Evolutionary conservation across 2,329 filamentous ascomycete species (phyloP).

Genomic region (Neonectria hederae): DNA sequence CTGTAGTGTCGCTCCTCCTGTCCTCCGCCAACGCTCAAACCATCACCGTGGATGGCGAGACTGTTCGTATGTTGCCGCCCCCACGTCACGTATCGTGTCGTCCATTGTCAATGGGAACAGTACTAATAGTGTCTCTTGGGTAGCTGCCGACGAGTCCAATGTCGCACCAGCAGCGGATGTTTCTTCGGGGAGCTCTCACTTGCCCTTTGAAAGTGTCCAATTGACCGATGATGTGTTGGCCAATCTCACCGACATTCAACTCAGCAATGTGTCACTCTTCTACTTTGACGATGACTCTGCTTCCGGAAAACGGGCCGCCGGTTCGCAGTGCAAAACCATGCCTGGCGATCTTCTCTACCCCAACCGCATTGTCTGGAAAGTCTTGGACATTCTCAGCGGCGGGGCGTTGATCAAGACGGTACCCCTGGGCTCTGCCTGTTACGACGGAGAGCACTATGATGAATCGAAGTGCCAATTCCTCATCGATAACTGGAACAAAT

Average conservation of each 20-base stretch:
- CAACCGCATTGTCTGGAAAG: slow-evolving; percentile 37
- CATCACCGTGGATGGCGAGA: slow-evolving; percentile 31
- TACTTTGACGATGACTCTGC: slow-evolving; percentile 39
- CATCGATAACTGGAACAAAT: slow-evolving; percentile 39
- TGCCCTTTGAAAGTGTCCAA: slow-evolving; percentile 39
- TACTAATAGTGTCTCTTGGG: neutral
- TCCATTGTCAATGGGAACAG: neutral
- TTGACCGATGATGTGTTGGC: slow-evolving; percentile 46
- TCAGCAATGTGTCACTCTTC: slow-evolving; percentile 45
- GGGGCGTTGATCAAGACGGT: slow-evolving; percentile 45
- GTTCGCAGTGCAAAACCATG: slow-evolving; percentile 43
- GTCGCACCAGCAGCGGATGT: slow-evolving; percentile 36
- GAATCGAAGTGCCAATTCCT: slow-evolving; percentile 41
- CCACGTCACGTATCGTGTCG: neutral
- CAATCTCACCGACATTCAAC: slow-evolving; percentile 41
- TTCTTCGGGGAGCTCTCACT: slow-evolving; percentile 1
- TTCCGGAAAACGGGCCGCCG: slow-evolving; percentile 30
- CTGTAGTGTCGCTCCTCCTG: slow-evolving; percentile 16
- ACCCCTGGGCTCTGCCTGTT: slow-evolving; percentile 45
- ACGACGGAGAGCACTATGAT: slow-evolving; percentile 41
- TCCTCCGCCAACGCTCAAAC: slow-evolving; percentile 33
- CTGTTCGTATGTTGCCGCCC: slow-evolving; percentile 28
- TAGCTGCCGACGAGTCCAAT: slow-evolving; percentile 34
- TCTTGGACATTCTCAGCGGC: slow-evolving; percentile 47
- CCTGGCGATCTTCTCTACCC: slow-evolving; percentile 46